Conservation (phyloP, 345 rosid genomes). For the Lumnitzera racemosa region DNA sequence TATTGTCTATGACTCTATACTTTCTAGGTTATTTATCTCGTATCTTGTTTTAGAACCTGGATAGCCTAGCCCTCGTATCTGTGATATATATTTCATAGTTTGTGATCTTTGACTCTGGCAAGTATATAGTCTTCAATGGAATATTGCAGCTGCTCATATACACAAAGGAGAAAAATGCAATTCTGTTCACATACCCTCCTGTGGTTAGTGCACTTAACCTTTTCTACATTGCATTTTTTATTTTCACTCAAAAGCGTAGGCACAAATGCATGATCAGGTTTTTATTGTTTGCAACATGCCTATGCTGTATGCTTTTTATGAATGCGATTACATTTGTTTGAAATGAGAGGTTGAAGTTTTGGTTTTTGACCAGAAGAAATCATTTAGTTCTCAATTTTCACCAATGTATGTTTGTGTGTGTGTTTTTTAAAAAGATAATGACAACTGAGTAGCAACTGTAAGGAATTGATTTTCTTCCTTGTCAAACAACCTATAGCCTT, state of each 20-base stretch:
- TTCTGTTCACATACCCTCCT: constrained; percentile 87
- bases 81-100: constrained; percentile 4
- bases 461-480: too few relatives aligned
- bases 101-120: constrained; percentile 71
- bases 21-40: too few relatives aligned
- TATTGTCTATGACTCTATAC: too few relatives aligned
- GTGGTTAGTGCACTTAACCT: constrained; percentile 33
- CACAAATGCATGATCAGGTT: not conserved
- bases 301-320: not conserved
- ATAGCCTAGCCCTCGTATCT: not conserved
- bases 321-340: not conserved
- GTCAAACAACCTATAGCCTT: too few relatives aligned
- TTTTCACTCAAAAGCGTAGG: not conserved
- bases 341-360: too few relatives aligned
- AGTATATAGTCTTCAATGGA: constrained; percentile 75
- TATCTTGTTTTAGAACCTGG: too few relatives aligned
- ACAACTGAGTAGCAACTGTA: too few relatives aligned
- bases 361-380: too few relatives aligned
- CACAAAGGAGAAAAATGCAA: constrained; percentile 87
- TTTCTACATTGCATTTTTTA: constrained; percentile 1
- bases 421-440: too few relatives aligned
- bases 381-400: too few relatives aligned
- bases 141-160: constrained; percentile 77
- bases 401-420: too few relatives aligned
- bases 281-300: not conserved